Percentiles rank a stretch among this genome's conserved stretches.
These are phyloP conservation scores for Nannizziopsis barbatae DNA, from an alignment of 2,329 filamentous ascomycete genomes.

Conservation along the genomic window DNA sequence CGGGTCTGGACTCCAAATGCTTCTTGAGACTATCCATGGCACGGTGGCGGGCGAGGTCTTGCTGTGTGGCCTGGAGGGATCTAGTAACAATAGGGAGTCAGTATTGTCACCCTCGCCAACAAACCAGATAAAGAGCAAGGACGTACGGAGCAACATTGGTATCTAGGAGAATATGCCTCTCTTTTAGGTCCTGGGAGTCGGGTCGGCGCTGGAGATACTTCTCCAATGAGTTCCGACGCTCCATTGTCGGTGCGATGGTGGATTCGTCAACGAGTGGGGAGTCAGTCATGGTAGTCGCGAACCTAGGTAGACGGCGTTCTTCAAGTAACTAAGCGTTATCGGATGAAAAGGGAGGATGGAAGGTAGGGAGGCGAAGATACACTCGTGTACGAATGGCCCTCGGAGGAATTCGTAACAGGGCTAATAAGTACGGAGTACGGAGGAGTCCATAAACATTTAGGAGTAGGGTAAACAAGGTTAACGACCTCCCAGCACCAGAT, in stretches of 20 bases:
- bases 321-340: not conserved
- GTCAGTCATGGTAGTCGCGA: slow-evolving; percentile 1
- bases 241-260: slow-evolving; percentile 45
- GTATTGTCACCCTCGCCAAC: not conserved
- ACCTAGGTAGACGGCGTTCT: not conserved
- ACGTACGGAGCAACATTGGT: slow-evolving; percentile 55
- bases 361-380: not conserved
- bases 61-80: slow-evolving; percentile 47
- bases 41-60: slow-evolving; percentile 54
- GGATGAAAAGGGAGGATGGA: not conserved
- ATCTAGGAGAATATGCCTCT: slow-evolving; percentile 56
- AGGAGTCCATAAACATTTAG: too few species aligned
- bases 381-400: too few species aligned
- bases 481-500: not conserved
- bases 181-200: slow-evolving; percentile 53
- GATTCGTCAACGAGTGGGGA: slow-evolving; percentile 42
- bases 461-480: not conserved
- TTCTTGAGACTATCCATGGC: slow-evolving; percentile 54
- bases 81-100: not conserved
- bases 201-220: slow-evolving; percentile 62
- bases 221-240: slow-evolving; percentile 56
- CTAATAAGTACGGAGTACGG: too few species aligned
- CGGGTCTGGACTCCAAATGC: slow-evolving; percentile 50
- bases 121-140: not conserved
- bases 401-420: too few species aligned